Conservation (phyloP, 2,329 filamentous ascomycete genomes). For the Metarhizium humberi region DNA sequence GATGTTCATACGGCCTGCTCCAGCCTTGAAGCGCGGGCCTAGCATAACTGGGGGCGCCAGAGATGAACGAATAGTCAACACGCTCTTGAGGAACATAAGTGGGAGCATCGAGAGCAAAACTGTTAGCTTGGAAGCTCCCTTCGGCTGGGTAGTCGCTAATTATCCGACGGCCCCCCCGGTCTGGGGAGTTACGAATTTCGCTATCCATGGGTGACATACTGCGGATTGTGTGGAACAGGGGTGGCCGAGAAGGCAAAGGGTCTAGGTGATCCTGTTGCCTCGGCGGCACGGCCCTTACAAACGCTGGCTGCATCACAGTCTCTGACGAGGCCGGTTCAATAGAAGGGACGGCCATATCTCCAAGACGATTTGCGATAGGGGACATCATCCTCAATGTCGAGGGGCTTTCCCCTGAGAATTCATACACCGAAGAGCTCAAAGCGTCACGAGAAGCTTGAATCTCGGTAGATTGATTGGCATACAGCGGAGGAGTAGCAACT, state of each 20-base stretch:
- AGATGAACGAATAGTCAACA: neutral
- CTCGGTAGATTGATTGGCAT: neutral
- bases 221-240: slow-evolving; percentile 9
- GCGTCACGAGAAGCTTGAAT: slow-evolving; percentile 10
- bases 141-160: slow-evolving; percentile 7
- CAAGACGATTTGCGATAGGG: slow-evolving; percentile 14
- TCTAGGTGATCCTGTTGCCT: slow-evolving; percentile 15
- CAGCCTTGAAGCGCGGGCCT: slow-evolving; percentile 5
- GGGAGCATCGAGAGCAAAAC: slow-evolving; percentile 1
- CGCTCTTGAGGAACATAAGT: slow-evolving; percentile 1
- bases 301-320: slow-evolving; percentile 20
- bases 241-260: slow-evolving; percentile 9
- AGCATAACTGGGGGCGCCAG: neutral
- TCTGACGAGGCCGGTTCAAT: slow-evolving; percentile 34
- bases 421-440: slow-evolving; percentile 16
- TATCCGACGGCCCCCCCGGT: slow-evolving; percentile 7
- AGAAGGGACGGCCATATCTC: slow-evolving; percentile 36
- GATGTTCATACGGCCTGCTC: slow-evolving; percentile 9
- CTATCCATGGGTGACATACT: slow-evolving; percentile 2
- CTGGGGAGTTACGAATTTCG: neutral
- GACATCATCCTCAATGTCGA: slow-evolving; percentile 7
- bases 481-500: neutral
- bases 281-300: slow-evolving; percentile 23
- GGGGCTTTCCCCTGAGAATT: slow-evolving; percentile 9
- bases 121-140: neutral